Evolutionary conservation across 1,284 basidiomycete genomes (phyloP).

Genomic region (Leccinum angustisporum): DNA sequence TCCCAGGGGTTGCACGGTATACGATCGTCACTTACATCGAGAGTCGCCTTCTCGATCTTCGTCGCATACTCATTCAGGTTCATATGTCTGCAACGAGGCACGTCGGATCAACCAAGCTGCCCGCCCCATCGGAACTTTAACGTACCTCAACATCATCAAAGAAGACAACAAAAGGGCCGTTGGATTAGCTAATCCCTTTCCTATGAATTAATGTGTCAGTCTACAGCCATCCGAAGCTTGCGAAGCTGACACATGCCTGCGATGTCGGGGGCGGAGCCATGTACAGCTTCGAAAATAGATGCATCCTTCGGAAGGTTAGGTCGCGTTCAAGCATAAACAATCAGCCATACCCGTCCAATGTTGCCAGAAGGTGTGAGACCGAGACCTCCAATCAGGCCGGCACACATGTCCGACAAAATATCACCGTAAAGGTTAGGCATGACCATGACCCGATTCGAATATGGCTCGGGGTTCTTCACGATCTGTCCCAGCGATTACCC

Average conservation of each 20-base stretch:
- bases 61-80: conserved; percentile 81
- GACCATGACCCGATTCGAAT: conserved; percentile 98
- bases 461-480: conserved; percentile 92
- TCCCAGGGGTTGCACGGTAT: conserved; percentile 16
- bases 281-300: conserved; percentile 99
- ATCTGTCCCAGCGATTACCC: conserved; percentile 48
- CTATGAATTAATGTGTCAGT: conserved; percentile 43
- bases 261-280: conserved; percentile 92
- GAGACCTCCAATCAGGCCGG: conserved; percentile 96
- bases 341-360: conserved; percentile 78
- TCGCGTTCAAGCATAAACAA: background rate
- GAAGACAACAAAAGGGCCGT: conserved; percentile 94
- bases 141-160: conserved; percentile 93
- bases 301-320: conserved; percentile 67
- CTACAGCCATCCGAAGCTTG: background rate
- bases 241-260: conserved; percentile 50
- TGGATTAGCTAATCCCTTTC: conserved; percentile 96
- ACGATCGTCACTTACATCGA: conserved; percentile 58
- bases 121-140: conserved; percentile 18
- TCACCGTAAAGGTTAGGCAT: conserved; percentile 99
- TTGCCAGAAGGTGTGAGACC: conserved; percentile 98
- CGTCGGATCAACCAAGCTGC: conserved; percentile 25
- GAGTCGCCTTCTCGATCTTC: conserved; percentile 90
- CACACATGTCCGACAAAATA: conserved; percentile 99
- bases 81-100: conserved; percentile 77